Evolutionary conservation across 805 yeast genomes (phyloP), one percentile per base, ranked within the genome.

Genomic region (Tetrapisispora pingtungensis): DNA sequence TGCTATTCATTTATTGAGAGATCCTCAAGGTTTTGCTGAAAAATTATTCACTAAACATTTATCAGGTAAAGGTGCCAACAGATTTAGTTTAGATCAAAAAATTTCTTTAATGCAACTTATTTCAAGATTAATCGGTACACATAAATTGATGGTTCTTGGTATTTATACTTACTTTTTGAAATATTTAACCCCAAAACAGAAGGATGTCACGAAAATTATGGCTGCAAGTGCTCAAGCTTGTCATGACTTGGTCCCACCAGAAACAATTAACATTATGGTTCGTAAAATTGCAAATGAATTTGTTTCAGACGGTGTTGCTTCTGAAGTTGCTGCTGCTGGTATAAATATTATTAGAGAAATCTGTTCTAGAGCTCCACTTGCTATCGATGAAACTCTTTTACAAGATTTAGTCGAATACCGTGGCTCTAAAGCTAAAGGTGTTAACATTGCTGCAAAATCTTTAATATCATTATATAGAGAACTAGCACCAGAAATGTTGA

Each of bases 261-360:
- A 93, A 62, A 78, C 80, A 14, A 75, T 93, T 48, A 70, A 74
- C 37, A 81, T 81, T 41, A 79, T 93, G 53, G 81, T 93, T 10
- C 77, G 96, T 46, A 93, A 90, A 60, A 80, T 93, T 52, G 97
- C 98, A 1, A 95, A 93, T 66, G 98, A 93, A 66, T 93, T 93
- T 57, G 96, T 93, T 22, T 84, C 95, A 53, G 97, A 93, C 59
- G 99, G 99, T 73, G 98, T 93, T 33, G 88, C 97, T 14, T 80
- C 95, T 30, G 96, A 93, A 66, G 99, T 89, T 44, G 97, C 97
- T 5, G 88, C 97, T 43, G 97, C 97, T 4, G 99, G 99, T 58
- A 74, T 93, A 52, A 93, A 93, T 65, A 85, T 97, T 3, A 90
- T 90, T 47, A 74, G 97, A 55, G 98, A 93, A 66, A 87, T 93